A percentile compares a stretch with the other conserved stretches of the same genome.
These are phyloP conservation scores for Domatiomyces catenatus DNA, from an alignment of 2,329 filamentous ascomycete genomes.

Conservation along the genomic window DNA sequence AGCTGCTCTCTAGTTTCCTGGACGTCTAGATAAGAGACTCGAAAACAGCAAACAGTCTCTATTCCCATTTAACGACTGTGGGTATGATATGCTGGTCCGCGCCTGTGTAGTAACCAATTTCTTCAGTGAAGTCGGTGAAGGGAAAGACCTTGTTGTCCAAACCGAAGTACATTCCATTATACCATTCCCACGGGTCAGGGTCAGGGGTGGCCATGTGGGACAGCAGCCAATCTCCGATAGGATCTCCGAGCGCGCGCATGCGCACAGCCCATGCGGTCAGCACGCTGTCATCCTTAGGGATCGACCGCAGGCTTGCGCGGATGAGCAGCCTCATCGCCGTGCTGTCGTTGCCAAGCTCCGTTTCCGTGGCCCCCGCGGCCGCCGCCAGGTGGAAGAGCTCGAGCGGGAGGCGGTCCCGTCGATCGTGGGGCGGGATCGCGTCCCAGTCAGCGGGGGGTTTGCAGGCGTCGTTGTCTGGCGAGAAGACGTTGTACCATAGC, in stretches of 20 bases:
- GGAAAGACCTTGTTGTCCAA: slow-evolving; percentile 1
- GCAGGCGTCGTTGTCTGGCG: too few relatives aligned
- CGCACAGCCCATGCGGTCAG: slow-evolving; percentile 11
- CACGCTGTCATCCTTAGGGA: slow-evolving; percentile 9
- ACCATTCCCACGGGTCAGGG: slow-evolving; percentile 1
- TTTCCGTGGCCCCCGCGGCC: too few relatives aligned
- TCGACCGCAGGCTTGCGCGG: slow-evolving; percentile 5
- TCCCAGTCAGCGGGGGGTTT: too few relatives aligned
- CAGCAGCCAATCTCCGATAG: slow-evolving; percentile 7
- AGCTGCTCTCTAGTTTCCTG: too few relatives aligned
- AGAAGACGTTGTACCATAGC: slow-evolving; percentile 14
- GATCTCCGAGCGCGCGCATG: background rate
- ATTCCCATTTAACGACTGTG: too few relatives aligned
- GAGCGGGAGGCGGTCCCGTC: slow-evolving; percentile 7
- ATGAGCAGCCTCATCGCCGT: slow-evolving; percentile 7
- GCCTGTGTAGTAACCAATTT: too few relatives aligned
- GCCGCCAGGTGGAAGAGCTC: slow-evolving; percentile 11
- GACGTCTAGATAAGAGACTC: too few relatives aligned
- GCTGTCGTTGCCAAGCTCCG: too few relatives aligned
- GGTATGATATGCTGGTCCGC: too few relatives aligned
- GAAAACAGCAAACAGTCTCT: too few relatives aligned
- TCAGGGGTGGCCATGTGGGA: background rate
- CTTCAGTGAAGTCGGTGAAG: slow-evolving; percentile 1
- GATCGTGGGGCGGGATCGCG: too few relatives aligned
- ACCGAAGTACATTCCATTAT: too few relatives aligned